These are phyloP conservation scores for Vanrija pseudolonga DNA, from an alignment of 1,284 basidiomycete genomes.

Conservation along the genomic window DNA sequence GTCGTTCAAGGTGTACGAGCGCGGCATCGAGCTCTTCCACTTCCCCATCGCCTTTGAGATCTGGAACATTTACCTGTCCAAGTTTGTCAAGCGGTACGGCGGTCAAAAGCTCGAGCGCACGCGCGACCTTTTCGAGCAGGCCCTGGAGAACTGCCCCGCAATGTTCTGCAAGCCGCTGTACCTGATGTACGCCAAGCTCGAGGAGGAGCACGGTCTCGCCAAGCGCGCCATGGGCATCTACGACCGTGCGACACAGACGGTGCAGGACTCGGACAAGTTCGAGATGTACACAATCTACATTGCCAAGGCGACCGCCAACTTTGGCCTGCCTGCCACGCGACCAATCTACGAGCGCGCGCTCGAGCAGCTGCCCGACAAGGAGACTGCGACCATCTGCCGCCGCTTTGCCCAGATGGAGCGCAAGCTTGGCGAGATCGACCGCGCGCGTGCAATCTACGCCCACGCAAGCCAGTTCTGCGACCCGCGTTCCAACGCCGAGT, in stretches of 20 bases:
- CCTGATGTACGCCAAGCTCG: constrained; percentile 90
- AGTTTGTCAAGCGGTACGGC: constrained; percentile 95
- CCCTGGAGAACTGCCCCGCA: constrained; percentile 89
- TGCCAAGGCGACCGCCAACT: constrained; percentile 92
- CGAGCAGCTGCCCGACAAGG: constrained; percentile 83
- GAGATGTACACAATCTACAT: constrained; percentile 98
- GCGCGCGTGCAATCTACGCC: constrained; percentile 91
- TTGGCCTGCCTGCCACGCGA: constrained; percentile 91
- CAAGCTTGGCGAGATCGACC: constrained; percentile 97
- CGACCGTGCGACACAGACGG: constrained; percentile 82
- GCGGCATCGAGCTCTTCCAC: constrained; percentile 94
- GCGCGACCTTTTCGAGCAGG: constrained; percentile 96
- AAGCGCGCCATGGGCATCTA: constrained; percentile 96
- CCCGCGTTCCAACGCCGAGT: constrained; percentile 79
- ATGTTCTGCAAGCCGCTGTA: constrained; percentile 94
- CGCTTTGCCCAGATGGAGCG: constrained; percentile 94
- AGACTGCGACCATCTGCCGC: constrained; percentile 97
- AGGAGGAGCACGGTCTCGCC: constrained; percentile 91
- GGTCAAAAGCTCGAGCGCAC: constrained; percentile 91
- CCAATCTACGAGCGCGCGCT: constrained; percentile 97
- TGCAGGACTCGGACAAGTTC: constrained; percentile 87
- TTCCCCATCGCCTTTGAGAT: constrained; percentile 98
- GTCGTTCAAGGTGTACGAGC: constrained; percentile 97
- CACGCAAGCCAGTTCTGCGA: constrained; percentile 99
- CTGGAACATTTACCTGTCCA: constrained; percentile 98